Evolutionary conservation across 805 yeast genomes (phyloP), one percentile per base, ranked within the genome.

Genomic region (Ogataea salicorniae): DNA sequence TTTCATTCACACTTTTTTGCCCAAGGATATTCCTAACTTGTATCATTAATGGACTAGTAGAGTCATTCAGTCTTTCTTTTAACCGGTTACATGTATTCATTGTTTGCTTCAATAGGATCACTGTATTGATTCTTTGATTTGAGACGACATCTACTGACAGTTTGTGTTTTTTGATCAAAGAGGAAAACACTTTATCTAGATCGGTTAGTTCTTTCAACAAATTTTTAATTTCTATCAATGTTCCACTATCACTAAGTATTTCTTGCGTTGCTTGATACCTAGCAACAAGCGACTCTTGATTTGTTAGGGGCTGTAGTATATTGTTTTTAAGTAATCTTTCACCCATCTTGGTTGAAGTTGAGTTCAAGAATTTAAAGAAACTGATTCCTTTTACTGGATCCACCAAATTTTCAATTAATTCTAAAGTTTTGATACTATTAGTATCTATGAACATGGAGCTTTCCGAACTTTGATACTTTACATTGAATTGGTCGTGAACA

Each of bases 301-400:
- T 71, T 0, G 76, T 73, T 15, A 76, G 53, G 0, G 80, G 81
- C 47, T 76, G 81, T n/a, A 76, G 50, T 3, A 75, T 67, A 44
- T 67, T 74, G 34, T 63, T 70, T 49, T 68, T 65, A 42, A 77
- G 55, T 6, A 69, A 48, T 43, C 80, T 52, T 15, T 57, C 60
- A 0, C 80, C 81, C 80, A 76, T 76, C 45, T 67, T 71, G 0
- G 81, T 76, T 0, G 56, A 48, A 0, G 78, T 73, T 1, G 57
- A 51, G 51, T 75, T 66, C 39, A 75, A 50, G 37, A 63, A 61
- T 23, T 68, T 71, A 31, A 67, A 62, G 7, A 76, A 56, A 0
- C 72, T 64, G 8, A 60, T 42, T 0, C 68, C 71, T 8, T 54
- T 60, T 17, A 54, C 54, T 2, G 39, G 36, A 7, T 62, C 64